These are phyloP conservation scores for Boletus rubropictus DNA, from an alignment of 768 basidiomycete species.

Conservation along the genomic window DNA sequence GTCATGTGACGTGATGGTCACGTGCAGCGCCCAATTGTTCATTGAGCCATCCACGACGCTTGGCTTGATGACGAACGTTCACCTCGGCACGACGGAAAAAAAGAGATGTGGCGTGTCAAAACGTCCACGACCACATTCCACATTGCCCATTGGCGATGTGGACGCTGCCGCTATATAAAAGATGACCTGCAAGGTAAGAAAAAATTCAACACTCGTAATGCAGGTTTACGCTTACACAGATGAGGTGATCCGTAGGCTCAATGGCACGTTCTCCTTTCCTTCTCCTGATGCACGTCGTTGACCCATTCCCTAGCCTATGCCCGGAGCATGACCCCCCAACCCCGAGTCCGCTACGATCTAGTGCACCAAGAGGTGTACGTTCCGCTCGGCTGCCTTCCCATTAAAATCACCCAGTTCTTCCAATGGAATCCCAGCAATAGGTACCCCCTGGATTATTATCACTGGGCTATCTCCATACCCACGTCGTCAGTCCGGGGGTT, in stretches of 20 bases:
- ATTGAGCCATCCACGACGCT: not conserved
- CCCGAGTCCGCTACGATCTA: not conserved
- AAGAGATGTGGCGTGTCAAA: not conserved
- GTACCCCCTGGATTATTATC: not conserved
- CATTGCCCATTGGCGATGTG: not conserved
- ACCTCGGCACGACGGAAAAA: not conserved
- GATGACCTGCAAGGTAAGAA: not conserved
- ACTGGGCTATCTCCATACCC: slow-evolving; percentile 12
- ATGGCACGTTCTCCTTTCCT: not conserved
- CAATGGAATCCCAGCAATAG: not conserved
- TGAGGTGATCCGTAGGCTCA: not conserved
- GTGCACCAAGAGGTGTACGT: slow-evolving; percentile 1
- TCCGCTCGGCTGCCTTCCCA: slow-evolving; percentile 1
- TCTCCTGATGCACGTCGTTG: not conserved
- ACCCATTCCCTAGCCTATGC: not conserved
- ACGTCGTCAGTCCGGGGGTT: slow-evolving; percentile 1
- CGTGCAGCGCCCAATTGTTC: too few species aligned
- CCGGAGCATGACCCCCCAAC: not conserved
- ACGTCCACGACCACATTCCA: not conserved
- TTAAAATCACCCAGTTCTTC: not conserved
- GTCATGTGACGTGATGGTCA: slow-evolving; percentile 9
- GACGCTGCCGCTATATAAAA: not conserved
- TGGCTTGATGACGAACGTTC: too few species aligned
- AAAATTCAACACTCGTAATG: not conserved
- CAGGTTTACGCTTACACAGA: slow-evolving; percentile 2